Evolutionary conservation across 306 rosid genomes (phyloP).

Genomic region (Malus asiatica): DNA sequence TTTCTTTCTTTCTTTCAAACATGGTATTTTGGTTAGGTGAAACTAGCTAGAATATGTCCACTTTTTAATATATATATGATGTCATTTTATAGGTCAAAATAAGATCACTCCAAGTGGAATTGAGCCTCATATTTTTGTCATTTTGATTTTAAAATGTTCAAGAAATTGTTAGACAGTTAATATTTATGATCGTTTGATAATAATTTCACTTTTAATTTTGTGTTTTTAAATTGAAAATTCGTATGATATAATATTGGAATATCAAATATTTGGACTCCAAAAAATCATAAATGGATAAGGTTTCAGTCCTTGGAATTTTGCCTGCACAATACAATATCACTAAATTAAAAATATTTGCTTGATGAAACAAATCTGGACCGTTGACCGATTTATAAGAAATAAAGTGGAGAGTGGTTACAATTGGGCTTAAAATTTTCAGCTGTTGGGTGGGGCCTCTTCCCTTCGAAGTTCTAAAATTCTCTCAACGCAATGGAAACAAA

Average conservation of each 20-base stretch:
- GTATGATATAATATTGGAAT: neutral
- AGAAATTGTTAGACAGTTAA: no score
- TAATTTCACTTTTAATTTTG: neutral
- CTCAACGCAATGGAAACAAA: neutral
- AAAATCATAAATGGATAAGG: neutral
- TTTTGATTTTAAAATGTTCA: neutral
- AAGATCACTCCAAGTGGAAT: neutral
- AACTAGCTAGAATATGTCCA: neutral
- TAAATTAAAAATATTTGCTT: neutral
- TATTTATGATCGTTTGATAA: neutral
- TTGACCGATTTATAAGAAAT: neutral
- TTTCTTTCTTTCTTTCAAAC: neutral
- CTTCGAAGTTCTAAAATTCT: neutral
- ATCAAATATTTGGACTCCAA: neutral
- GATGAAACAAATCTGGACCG: neutral
- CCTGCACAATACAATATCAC: neutral
- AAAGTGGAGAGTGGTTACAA: no score
- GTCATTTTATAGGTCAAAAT: neutral
- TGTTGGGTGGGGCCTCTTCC: neutral
- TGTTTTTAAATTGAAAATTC: no score
- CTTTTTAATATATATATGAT: no score
- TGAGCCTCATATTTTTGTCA: neutral
- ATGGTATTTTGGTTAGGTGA: constrained; percentile 12
- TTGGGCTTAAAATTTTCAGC: neutral
- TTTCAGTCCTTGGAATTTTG: neutral